Evolutionary conservation across 1,284 basidiomycete species (phyloP).

Genomic region (Ustilago xerochloae): DNA sequence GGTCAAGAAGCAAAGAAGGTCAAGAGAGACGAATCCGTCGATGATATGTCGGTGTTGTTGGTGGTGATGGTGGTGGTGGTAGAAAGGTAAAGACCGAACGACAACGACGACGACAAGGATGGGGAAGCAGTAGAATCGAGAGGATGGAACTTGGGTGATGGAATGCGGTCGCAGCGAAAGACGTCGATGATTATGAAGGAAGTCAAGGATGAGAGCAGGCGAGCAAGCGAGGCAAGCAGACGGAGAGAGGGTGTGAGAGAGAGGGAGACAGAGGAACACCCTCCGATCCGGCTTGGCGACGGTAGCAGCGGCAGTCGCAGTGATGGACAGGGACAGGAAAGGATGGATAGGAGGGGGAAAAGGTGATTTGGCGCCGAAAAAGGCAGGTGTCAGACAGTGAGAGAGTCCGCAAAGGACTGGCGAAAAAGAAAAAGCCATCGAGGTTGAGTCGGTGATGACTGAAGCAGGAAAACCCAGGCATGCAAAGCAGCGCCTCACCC

Average conservation of each 20-base stretch:
- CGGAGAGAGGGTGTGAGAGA: no score
- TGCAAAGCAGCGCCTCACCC: not conserved
- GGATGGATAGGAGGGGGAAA: not conserved
- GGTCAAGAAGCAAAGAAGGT: not conserved
- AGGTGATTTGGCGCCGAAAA: slow-evolving; percentile 5
- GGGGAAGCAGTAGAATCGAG: slow-evolving; percentile 5
- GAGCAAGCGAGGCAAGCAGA: slow-evolving; percentile 7
- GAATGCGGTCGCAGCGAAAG: slow-evolving; percentile 6
- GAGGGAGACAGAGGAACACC: not conserved
- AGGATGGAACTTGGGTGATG: slow-evolving; percentile 4
- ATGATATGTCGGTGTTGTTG: not conserved
- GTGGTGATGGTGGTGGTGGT: slow-evolving; percentile 4
- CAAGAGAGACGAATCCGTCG: not conserved
- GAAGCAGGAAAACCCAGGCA: slow-evolving; percentile 3
- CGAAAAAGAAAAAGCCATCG: not conserved
- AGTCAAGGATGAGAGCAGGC: slow-evolving; percentile 3
- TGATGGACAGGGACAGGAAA: not conserved
- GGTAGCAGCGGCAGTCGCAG: no score
- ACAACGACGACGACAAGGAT: slow-evolving; percentile 12
- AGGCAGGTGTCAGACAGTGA: slow-evolving; percentile 9
- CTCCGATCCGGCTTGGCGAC: slow-evolving; percentile 21
- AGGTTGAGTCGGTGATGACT: not conserved
- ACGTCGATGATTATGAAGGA: slow-evolving; percentile 25
- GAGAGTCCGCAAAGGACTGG: not conserved
- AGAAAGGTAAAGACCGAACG: no score